Base-by-base conservation (phyloP, 2,329 filamentous ascomycete species). In the Chalaropsis thielavioides region DNA sequence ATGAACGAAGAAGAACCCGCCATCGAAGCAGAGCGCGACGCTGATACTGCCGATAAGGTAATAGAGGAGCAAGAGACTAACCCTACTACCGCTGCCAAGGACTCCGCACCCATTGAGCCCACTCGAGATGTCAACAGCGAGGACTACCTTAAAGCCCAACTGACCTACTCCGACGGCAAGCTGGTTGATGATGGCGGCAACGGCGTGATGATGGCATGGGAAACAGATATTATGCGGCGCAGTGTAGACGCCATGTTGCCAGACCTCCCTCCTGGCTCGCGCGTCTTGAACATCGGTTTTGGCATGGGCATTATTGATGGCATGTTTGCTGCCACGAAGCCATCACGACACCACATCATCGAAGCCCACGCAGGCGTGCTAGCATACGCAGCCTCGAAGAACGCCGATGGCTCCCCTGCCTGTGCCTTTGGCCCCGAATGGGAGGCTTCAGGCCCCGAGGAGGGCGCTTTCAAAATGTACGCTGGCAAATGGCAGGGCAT, bases 181-280 rank as follows among this genome's bases (percentile, higher is more conserved):
- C 81, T 94, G 1, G 80, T 94, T 6, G 89, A 94, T 72, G 80
- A 83, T 2, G 83, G 85, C 68, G 81, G 84, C 68, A 95, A 95
- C 73, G 90, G 89, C 63, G 89, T 95, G 58, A 95, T 95, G 90
- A 95, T 95, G 90, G 82, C 86, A 46, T 95, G 90, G 90, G 90
- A 95, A 75, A 88, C 86, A 1, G 83, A 86, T 69, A 94, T 95
- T 70, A 95, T 95, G 90, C 82, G 82, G 67, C 81, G 83, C 62
- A 90, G 88, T 64, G 89, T 90, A 58, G 81, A 86, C 68, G 81
- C 83, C 15, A 78, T 95, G 0, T 78, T 86, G 4, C 77, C 78
- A 0, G 71, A 76, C 54, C 69, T 71, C 3, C 68, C 71, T 7
- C 40, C 61, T 0, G 88, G 86, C 1, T 82, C 88, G 69, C 82